These are phyloP conservation scores for Mycena sp. DNA, from an alignment of 1,284 basidiomycete genomes.

Conservation along the genomic window DNA sequence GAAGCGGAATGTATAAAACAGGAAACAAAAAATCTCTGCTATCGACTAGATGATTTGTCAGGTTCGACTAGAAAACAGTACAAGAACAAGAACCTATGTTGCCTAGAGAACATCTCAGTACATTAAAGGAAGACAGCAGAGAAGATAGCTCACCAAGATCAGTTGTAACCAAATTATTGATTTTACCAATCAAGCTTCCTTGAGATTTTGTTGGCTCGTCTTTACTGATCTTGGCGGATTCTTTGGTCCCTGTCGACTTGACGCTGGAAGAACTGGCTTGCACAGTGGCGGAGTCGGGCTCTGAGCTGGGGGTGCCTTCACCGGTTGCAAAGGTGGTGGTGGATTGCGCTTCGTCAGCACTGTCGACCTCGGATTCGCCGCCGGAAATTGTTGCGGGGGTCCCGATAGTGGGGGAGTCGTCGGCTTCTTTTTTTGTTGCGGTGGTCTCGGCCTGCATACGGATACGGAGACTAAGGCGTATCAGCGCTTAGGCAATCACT, in stretches of 20 bases:
- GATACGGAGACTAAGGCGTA: conserved; percentile 48
- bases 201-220: conserved; percentile 15
- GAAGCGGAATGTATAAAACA: conserved; percentile 53
- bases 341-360: conserved; percentile 28
- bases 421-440: conserved; percentile 26
- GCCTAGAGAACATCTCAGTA: background rate
- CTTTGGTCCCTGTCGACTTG: background rate
- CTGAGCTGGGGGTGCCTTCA: background rate
- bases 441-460: conserved; percentile 55
- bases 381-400: conserved; percentile 29
- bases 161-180: conserved; percentile 65
- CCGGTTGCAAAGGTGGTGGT: background rate
- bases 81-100: conserved; percentile 3
- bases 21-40: conserved; percentile 52
- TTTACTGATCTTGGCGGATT: background rate
- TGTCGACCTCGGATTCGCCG: conserved; percentile 19
- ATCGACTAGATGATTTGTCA: conserved; percentile 29
- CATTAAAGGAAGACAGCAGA: too few relatives aligned
- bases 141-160: conserved; percentile 44
- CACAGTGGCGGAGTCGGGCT: background rate
- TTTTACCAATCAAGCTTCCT: conserved; percentile 60
- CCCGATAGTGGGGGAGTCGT: conserved; percentile 37
- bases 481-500: background rate
- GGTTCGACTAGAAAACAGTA: too few relatives aligned
- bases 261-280: background rate